Conservation (phyloP, 805 yeast genomes). For the Wickerhamomyces ciferrii region DNA sequence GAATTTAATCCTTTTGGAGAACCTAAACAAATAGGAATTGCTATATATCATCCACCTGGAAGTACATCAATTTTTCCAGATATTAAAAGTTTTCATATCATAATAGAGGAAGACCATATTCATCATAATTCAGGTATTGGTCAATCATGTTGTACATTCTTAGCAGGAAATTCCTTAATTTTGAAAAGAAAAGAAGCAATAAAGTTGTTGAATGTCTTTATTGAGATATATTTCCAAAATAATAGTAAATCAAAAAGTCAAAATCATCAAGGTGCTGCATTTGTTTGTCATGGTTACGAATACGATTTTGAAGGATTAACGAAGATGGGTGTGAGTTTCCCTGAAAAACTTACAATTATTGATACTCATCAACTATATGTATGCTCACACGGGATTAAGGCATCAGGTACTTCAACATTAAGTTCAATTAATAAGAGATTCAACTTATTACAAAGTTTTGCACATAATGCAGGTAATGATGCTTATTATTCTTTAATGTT, state of each 20-base stretch:
- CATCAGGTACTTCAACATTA: conserved; percentile 32
- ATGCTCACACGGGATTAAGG: conserved; percentile 29
- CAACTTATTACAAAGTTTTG: conserved; percentile 48
- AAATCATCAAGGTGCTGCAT: conserved; percentile 19
- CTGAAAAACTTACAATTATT: conserved; percentile 23
- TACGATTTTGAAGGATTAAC: conserved; percentile 52
- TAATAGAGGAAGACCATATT: background rate
- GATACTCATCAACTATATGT: conserved; percentile 48
- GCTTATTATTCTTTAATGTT: conserved; percentile 55
- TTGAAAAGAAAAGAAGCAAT: background rate
- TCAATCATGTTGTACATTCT: background rate
- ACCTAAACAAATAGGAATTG: background rate
- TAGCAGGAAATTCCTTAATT: background rate
- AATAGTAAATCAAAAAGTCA: too few species aligned
- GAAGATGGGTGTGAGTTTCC: conserved; percentile 39
- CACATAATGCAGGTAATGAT: conserved; percentile 73
- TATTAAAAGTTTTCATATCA: background rate
- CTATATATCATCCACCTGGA: background rate
- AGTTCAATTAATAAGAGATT: conserved; percentile 41
- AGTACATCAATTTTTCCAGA: background rate
- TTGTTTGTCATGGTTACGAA: conserved; percentile 56
- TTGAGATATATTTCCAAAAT: background rate
- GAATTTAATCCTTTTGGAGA: background rate
- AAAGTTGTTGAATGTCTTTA: background rate
- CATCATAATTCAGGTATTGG: background rate